Evolutionary conservation across 2,329 filamentous ascomycete genomes (phyloP).

Genomic region (Mollisiaceae sp.): DNA sequence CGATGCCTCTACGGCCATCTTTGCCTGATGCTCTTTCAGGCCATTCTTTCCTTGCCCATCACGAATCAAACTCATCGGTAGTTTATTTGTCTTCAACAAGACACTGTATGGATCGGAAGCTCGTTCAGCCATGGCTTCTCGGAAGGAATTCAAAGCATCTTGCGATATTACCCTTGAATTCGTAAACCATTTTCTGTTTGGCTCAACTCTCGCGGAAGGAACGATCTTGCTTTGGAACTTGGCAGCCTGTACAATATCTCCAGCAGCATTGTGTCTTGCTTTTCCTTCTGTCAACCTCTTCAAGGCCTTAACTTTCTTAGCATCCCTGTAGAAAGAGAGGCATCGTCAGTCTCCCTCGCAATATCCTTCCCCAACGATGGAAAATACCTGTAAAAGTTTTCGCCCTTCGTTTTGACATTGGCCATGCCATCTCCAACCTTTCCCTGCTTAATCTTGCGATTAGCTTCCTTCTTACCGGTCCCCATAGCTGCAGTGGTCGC

Average conservation of each 20-base stretch:
- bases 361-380: neutral
- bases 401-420: conserved; percentile 93
- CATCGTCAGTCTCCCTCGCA: neutral
- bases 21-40: conserved; percentile 89
- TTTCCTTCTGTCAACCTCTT: conserved; percentile 92
- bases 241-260: conserved; percentile 84
- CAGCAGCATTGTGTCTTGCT: conserved; percentile 78
- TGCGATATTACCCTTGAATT: conserved; percentile 91
- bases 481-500: conserved; percentile 65
- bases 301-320: conserved; percentile 86
- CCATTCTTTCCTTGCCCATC: conserved; percentile 81
- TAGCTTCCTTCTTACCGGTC: conserved; percentile 88
- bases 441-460: conserved; percentile 82
- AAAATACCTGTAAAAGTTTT: conserved; percentile 91
- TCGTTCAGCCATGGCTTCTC: conserved; percentile 90
- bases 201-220: conserved; percentile 87
- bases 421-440: conserved; percentile 85
- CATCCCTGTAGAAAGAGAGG: conserved; percentile 50
- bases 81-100: conserved; percentile 94
- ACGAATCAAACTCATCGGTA: conserved; percentile 92
- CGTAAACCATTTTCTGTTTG: conserved; percentile 97
- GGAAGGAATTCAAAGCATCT: conserved; percentile 84
- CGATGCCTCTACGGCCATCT: conserved; percentile 87
- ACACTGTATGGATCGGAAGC: conserved; percentile 91
- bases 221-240: conserved; percentile 82